A percentile compares a stretch with the other conserved stretches of the same genome.
These are phyloP conservation scores for Chaetomiaceae sp. DNA, from an alignment of 2,329 filamentous ascomycete genomes.

Conservation along the genomic window DNA sequence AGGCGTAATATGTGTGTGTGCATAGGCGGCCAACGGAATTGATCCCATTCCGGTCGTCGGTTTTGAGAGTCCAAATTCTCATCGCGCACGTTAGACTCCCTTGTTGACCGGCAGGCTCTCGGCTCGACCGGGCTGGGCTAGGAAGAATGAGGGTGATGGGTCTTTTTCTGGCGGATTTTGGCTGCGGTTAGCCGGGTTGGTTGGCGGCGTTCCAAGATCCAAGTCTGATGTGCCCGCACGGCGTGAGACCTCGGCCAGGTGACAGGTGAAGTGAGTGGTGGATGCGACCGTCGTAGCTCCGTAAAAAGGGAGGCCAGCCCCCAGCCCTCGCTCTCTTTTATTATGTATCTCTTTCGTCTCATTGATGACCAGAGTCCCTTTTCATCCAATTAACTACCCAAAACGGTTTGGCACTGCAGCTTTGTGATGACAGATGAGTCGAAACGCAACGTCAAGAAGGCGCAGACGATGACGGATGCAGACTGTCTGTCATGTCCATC, in stretches of 20 bases:
- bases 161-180: background rate
- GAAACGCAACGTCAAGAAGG: constrained; percentile 5
- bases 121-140: constrained; percentile 4
- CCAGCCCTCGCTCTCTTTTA: background rate
- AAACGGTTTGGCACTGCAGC: constrained; percentile 9
- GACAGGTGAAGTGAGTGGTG: background rate
- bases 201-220: constrained; percentile 16
- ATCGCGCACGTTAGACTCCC: too few relatives aligned
- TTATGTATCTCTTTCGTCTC: too few relatives aligned
- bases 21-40: background rate
- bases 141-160: background rate
- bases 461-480: constrained; percentile 11
- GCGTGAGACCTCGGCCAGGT: constrained; percentile 6
- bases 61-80: background rate
- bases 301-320: background rate
- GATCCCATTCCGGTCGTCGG: constrained; percentile 11
- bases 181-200: constrained; percentile 16
- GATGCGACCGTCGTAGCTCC: constrained; percentile 15
- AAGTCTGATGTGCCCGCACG: constrained; percentile 14
- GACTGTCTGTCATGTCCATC: background rate
- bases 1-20: constrained; percentile 1
- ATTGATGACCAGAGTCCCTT: too few relatives aligned
- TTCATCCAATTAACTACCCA: constrained; percentile 2
- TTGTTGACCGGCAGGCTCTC: background rate
- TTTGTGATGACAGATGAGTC: background rate